Evolutionary conservation across 495 filamentous ascomycete genomes (phyloP).

Genomic region (Neurospora sp.): DNA sequence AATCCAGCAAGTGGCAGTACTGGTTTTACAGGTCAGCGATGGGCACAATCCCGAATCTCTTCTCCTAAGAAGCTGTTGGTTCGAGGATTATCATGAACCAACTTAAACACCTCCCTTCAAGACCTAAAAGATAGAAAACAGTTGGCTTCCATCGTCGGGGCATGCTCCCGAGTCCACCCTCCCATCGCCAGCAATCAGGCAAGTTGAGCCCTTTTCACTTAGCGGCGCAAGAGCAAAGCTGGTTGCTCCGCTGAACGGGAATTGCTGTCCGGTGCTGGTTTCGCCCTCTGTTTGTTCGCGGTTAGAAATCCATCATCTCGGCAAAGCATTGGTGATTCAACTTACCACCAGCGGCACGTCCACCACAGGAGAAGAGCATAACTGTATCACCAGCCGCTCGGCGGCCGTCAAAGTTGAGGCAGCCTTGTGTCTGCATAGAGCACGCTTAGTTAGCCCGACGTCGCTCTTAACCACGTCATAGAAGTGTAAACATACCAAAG

Average conservation of each 20-base stretch:
- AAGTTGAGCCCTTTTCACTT: conserved; percentile 29
- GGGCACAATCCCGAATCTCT: neutral
- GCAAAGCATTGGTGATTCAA: neutral
- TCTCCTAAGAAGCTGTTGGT: neutral
- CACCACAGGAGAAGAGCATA: conserved; percentile 43
- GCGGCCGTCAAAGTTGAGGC: conserved; percentile 40
- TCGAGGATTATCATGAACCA: neutral
- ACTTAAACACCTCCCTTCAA: neutral
- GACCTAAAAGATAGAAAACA: conserved; percentile 34
- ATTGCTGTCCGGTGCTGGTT: conserved; percentile 32
- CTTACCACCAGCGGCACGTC: conserved; percentile 40
- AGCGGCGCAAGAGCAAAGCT: conserved; percentile 33
- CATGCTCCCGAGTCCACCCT: conserved; percentile 34
- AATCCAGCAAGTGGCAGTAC: neutral
- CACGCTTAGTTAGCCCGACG: neutral
- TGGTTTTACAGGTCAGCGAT: neutral
- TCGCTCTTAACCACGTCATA: neutral
- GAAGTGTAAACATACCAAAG: conserved; percentile 23
- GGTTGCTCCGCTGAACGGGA: conserved; percentile 31
- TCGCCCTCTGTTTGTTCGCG: conserved; percentile 20
- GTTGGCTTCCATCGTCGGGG: conserved; percentile 29
- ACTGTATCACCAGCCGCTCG: conserved; percentile 37
- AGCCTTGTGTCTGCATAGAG: conserved; percentile 33
- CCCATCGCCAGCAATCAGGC: conserved; percentile 28
- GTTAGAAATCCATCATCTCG: conserved; percentile 3